Evolutionary conservation across 2,329 filamentous ascomycete species (phyloP), one percentile per base, ranked within the genome.

Genomic region (Paecilomyces formosus): DNA sequence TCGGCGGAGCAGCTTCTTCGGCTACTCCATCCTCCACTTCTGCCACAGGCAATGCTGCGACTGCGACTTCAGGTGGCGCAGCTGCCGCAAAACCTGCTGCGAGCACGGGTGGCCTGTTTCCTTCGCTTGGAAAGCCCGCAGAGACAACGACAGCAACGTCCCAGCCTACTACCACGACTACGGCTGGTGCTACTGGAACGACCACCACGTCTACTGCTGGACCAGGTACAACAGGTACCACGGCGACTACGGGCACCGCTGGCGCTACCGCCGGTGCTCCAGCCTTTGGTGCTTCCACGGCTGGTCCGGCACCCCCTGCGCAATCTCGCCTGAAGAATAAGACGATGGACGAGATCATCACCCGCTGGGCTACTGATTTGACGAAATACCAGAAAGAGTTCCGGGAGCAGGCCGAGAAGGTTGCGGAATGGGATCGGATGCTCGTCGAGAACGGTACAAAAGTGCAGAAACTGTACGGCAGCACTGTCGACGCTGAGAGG

Each of bases 301-400:
- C 85, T 33, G 92, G 92, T 0, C 91, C 92, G 1, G 80, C 87
- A 2, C 93, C 94, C 15, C 88, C 92, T 58, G 77, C 81, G 1
- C 86, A 95, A 68, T 94, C 93, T 3, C 88, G 94, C 28, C 81
- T 99, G 39, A 96, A 96, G 80, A 96, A 97, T 76, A 97, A 96
- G 78, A 96, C 93, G 0, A 97, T 99, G 89, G 94, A 99, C 70
- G 94, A 99, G 72, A 97, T 99, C 63, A 92, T 99, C 64, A 97
- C 91, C 3, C 87, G 92, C 31, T 99, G 94, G 94, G 94, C 94
- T 1, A 91, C 92, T 0, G 94, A 97, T 70, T 80, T 99, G 55
- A 89, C 92, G 56, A 95, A 96, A 70, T 97, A 99, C 70, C 93
- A 97, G 70, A 96, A 96, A 73, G 91, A 96, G 60, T 99, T 97